Base-by-base conservation (phyloP, 2,329 filamentous ascomycete species). In the Hypoxylon sp. region DNA sequence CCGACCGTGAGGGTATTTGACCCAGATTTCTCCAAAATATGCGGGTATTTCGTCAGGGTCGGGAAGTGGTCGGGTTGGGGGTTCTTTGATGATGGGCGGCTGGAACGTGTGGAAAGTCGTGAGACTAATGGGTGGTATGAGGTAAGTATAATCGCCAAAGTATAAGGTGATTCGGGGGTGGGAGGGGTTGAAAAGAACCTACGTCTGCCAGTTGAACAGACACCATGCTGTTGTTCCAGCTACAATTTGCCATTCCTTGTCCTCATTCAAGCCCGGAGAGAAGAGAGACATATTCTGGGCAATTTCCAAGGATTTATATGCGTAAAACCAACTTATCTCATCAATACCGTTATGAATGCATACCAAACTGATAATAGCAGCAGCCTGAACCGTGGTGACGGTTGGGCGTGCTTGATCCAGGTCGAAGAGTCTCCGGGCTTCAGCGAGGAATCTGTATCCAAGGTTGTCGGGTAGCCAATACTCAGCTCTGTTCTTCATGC, bases 351-450 rank as follows among this genome's bases (percentile, higher is more conserved):
- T 74, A 19, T 71, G 22, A 22, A 75, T 79, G 19, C 77, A 75
- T 2, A 74, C 70, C 0, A 80, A 61, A 13, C 75, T 75, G 5
- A 82, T 74, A 2, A 82, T 57, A 0, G 79, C 72, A 0, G 64
- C 70, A 0, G 81, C 77, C 52, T 83, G 80, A 0, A 81, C 72
- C 0, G 79, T 81, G 0, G 80, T 80, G 5, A 78, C 66, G 13
- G 65, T 66, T n/a, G 71, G 66, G 1, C 42, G 57, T 3, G 50
- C 52, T 31, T 74, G 65, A 51, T 82, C 78, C 0, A 81, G 57
- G 17, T 83, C 79, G 78, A 81, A 81, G 2, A 83, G 64, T 1
- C 80, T 76, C 31, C 78, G 79, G 0, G 80, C 80, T 68, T 83
- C 81, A 0, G 79, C 78, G 3, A 80, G 61, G 19, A 83, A 83